These are phyloP conservation scores for Huntiella savannae DNA, from an alignment of 2,329 filamentous ascomycete genomes.

Conservation along the genomic window DNA sequence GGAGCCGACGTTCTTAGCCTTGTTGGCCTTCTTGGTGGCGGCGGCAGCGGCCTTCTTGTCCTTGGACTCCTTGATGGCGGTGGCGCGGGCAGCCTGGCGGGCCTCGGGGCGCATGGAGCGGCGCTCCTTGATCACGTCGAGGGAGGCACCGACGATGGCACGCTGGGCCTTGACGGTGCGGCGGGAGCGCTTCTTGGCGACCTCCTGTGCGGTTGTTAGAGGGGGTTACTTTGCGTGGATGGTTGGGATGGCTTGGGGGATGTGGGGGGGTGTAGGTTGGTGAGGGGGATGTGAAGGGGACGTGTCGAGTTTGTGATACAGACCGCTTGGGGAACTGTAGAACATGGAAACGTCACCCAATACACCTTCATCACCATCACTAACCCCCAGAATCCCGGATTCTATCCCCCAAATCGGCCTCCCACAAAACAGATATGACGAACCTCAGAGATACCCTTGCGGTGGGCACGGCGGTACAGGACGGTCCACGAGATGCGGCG, in stretches of 20 bases:
- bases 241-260: neutral
- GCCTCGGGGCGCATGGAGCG: constrained; percentile 87
- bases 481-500: constrained; percentile 98
- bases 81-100: constrained; percentile 70
- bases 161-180: constrained; percentile 97
- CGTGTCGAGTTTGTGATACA: neutral
- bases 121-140: constrained; percentile 99
- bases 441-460: constrained; percentile 99
- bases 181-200: constrained; percentile 98
- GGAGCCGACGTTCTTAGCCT: constrained; percentile 79
- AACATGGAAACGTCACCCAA: too few relatives aligned
- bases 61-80: constrained; percentile 94
- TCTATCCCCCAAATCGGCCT: neutral
- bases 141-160: constrained; percentile 95
- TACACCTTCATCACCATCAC: too few relatives aligned
- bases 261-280: neutral
- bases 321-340: neutral
- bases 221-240: neutral
- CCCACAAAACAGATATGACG: constrained; percentile 19
- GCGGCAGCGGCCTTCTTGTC: constrained; percentile 84
- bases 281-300: neutral
- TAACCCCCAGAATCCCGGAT: too few relatives aligned
- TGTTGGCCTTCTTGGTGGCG: constrained; percentile 95
- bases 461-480: constrained; percentile 96
- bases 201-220: constrained; percentile 54